These are phyloP conservation scores for Metschnikowia continentalis DNA, from an alignment of 805 yeast genomes.

Conservation along the genomic window DNA sequence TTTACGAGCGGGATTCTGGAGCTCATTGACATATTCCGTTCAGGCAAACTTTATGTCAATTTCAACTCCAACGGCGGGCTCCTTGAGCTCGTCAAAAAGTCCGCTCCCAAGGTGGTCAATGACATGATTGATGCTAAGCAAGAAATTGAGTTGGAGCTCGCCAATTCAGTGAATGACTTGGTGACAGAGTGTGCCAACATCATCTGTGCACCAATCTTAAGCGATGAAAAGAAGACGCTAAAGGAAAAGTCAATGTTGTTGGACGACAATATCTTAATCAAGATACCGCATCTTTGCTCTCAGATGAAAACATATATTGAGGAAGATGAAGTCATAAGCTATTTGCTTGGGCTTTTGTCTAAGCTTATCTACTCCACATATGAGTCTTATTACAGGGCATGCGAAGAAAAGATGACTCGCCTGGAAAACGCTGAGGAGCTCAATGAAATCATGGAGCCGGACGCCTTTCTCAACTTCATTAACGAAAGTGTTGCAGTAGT, in stretches of 20 bases:
- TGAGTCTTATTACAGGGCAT: slow-evolving; percentile 43
- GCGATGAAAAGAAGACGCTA: slow-evolving; percentile 16
- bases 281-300: slow-evolving; percentile 52
- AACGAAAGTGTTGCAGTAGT: slow-evolving; percentile 30
- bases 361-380: slow-evolving; percentile 58
- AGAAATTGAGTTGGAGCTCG: slow-evolving; percentile 71
- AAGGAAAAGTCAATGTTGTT: slow-evolving; percentile 36
- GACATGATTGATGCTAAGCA: slow-evolving; percentile 73
- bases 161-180: slow-evolving; percentile 65
- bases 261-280: slow-evolving; percentile 46
- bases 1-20: slow-evolving; percentile 65
- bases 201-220: slow-evolving; percentile 43
- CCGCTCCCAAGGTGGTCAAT: slow-evolving; percentile 75
- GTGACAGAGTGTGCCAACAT: slow-evolving; percentile 47
- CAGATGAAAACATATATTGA: slow-evolving; percentile 52
- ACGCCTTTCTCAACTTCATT: slow-evolving; percentile 51
- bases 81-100: slow-evolving; percentile 53
- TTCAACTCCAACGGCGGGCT: slow-evolving; percentile 32
- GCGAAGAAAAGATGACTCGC: slow-evolving; percentile 24
- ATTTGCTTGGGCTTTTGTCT: slow-evolving; percentile 27
- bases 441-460: slow-evolving; percentile 59
- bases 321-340: slow-evolving; percentile 44
- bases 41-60: slow-evolving; percentile 44
- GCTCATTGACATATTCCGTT: slow-evolving; percentile 35
- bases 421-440: slow-evolving; percentile 23